Evolutionary conservation across 1,284 basidiomycete genomes (phyloP).

Genomic region (Peniophora sp.): DNA sequence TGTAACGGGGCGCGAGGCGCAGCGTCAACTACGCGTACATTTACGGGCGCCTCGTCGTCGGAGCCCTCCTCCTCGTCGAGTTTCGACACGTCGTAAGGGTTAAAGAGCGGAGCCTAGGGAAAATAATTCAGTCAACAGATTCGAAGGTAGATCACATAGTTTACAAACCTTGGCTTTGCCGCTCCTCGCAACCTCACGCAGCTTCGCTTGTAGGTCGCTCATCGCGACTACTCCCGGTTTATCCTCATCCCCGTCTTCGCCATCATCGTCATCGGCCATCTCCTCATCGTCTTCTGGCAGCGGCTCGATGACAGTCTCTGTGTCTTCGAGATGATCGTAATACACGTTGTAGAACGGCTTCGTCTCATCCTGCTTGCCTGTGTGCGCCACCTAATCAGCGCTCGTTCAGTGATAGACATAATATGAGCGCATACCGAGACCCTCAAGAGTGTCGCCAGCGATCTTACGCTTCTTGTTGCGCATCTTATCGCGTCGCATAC

Average conservation of each 20-base stretch:
- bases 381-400: too few relatives aligned
- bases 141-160: not conserved
- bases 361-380: not conserved
- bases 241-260: not conserved
- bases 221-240: not conserved
- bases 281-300: not conserved
- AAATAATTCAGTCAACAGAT: too few relatives aligned
- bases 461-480: not conserved
- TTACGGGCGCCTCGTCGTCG: not conserved
- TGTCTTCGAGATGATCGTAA: not conserved
- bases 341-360: not conserved
- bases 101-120: not conserved
- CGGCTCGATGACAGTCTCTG: not conserved
- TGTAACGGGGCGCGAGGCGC: too few relatives aligned
- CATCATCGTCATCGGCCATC: not conserved
- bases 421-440: not conserved
- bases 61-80: not conserved
- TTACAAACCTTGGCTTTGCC: not conserved
- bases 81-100: not conserved
- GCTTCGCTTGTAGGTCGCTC: not conserved
- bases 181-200: not conserved
- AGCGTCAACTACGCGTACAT: too few relatives aligned
- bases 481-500: not conserved
- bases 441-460: not conserved
- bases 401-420: too few relatives aligned